These are phyloP conservation scores for Penicillium sp. DNA, from an alignment of 2,329 filamentous ascomycete species.

Conservation along the genomic window DNA sequence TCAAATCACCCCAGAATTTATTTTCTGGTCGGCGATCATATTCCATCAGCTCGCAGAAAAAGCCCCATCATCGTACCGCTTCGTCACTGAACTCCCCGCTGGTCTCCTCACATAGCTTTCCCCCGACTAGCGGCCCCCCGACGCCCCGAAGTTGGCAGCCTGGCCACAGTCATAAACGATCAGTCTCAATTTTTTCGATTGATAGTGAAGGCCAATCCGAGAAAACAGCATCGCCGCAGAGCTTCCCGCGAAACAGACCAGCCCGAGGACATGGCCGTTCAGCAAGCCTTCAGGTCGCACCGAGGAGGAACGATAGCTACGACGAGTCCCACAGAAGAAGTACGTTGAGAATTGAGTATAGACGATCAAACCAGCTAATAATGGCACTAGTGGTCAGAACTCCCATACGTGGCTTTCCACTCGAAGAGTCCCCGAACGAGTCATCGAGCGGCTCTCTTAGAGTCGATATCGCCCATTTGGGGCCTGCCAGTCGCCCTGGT, in stretches of 20 bases:
- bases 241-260: constrained; percentile 50
- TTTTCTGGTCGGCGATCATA: constrained; percentile 40
- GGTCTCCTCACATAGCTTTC: constrained; percentile 42
- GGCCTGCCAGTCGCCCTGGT: constrained; percentile 24
- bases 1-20: constrained; percentile 38
- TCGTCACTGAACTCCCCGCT: constrained; percentile 43
- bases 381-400: constrained; percentile 29
- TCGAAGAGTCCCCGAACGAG: constrained; percentile 32
- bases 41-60: constrained; percentile 34
- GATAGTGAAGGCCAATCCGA: constrained; percentile 50
- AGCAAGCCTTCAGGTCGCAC: constrained; percentile 73
- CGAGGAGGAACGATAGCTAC: constrained; percentile 47
- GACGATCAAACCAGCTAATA: not conserved
- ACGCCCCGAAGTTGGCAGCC: constrained; percentile 34
- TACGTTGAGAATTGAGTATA: constrained; percentile 20
- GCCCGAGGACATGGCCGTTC: constrained; percentile 69
- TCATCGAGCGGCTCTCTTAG: constrained; percentile 28
- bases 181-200: constrained; percentile 78
- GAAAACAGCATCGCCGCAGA: constrained; percentile 32
- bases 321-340: constrained; percentile 42
- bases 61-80: constrained; percentile 38
- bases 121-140: constrained; percentile 32
- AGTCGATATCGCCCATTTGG: constrained; percentile 35
- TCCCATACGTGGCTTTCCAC: constrained; percentile 33
- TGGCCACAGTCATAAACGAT: constrained; percentile 67